phyloP scores from a whole-genome alignment of 805 yeast genomes.

The Saturnispora sanitii region DNA sequence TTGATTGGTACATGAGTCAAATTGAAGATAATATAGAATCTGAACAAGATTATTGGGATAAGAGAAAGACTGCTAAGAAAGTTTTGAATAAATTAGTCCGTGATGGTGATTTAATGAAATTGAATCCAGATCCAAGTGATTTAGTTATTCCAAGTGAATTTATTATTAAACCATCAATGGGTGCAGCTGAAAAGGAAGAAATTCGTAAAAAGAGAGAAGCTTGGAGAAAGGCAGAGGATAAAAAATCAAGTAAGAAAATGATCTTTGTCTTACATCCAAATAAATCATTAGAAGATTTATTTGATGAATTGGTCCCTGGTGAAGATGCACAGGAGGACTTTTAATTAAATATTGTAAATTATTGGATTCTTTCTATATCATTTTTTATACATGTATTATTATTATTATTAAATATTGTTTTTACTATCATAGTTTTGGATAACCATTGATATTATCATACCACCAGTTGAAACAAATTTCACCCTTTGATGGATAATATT shows the following conservation, averaged over 20 bases:
- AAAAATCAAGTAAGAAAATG: conserved; percentile 23
- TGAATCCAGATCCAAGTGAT: conserved; percentile 29
- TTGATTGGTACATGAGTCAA: conserved; percentile 73
- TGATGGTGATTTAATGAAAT: conserved; percentile 72
- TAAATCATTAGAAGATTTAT: conserved; percentile 65
- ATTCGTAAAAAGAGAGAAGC: conserved; percentile 7
- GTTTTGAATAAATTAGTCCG: conserved; percentile 76
- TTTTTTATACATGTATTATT: not conserved
- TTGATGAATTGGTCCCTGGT: conserved; percentile 28
- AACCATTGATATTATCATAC: conserved; percentile 34
- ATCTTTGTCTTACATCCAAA: conserved; percentile 67
- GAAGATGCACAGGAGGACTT: conserved; percentile 14
- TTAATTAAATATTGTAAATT: not conserved
- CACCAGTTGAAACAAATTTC: conserved; percentile 53
- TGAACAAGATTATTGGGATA: conserved; percentile 62
- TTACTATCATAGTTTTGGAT: conserved; percentile 13
- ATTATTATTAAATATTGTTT: not conserved
- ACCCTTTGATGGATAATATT: conserved; percentile 46
- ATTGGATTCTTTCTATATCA: not conserved
- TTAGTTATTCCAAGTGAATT: conserved; percentile 30
- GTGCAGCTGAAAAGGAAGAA: conserved; percentile 19
- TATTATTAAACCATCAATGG: conserved; percentile 16
- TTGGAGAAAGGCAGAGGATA: conserved; percentile 16
- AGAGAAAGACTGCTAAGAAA: conserved; percentile 62
- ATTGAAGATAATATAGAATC: conserved; percentile 61